Evolutionary conservation across 257 asterid genomes (phyloP), one percentile per base, ranked within the genome.

Genomic region (Striga asiatica): DNA sequence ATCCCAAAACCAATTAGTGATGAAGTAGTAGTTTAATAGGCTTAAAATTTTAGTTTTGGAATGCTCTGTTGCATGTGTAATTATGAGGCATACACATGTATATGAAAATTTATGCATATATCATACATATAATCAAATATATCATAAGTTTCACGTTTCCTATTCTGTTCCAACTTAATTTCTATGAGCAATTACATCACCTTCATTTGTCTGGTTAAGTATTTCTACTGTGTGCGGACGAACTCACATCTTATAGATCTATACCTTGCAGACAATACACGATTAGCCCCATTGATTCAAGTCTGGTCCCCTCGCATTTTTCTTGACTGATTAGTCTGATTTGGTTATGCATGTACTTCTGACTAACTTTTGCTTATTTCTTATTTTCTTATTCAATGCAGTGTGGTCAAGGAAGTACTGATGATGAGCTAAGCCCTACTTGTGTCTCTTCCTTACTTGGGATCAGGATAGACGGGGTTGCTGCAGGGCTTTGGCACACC

Each of bases 351-450:
- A 45, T 39, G 32, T 29, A 18, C 56, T 55, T 50, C 8, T 38
- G 13, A 42, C 9, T 17, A 16, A 38, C 1, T 29, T 55, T 11
- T 56, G 42, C 46, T 69, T 41, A 16, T 20, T 9, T 20, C 23
- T n/a, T n/a, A n/a, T n/a, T 7, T 20, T 6, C 8, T 43, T 25
- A 27, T 49, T 58, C 61, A 34, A 55, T 76, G 75, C 62, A 92
- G 99, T 92, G 97, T 64, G 99, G 99, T 60, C 97, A 81, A 66
- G 99, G 99, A 62, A 82, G 94, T 74, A 92, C 99, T 50, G 99
- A 92, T 47, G 99, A 92, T 20, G 97, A 88, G 77, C 81, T 92
- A 50, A 88, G 91, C 63, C 89, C 99, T 48, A 71, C 65, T 13
- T 88, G 95, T 61, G 93, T 88, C 48, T 88, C 99, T 69, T 73